Evolutionary conservation across 108 stramenopile genomes (phyloP).

Genomic region (Aurantiochytrium sp.): DNA sequence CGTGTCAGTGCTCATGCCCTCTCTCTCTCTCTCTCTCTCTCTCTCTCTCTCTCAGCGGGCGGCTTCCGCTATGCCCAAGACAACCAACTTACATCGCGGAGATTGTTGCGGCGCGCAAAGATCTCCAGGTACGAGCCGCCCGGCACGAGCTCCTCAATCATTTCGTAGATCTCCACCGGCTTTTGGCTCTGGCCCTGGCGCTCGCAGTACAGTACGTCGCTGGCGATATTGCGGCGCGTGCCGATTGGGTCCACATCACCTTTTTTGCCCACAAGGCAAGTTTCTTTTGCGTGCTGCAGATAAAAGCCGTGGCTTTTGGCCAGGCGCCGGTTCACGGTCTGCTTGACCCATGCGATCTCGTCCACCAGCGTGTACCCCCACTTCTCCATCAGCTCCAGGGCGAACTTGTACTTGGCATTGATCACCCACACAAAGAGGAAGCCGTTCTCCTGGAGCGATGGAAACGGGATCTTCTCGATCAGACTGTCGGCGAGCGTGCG

Average conservation of each 20-base stretch:
- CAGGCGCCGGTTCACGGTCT: neutral
- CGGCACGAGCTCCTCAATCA: constrained; percentile 27
- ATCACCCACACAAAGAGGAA: constrained; percentile 28
- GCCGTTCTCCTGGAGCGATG: neutral
- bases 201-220: neutral
- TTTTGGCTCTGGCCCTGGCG: neutral
- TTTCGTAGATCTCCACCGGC: constrained; percentile 21
- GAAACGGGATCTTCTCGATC: constrained; percentile 24
- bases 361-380: constrained; percentile 19
- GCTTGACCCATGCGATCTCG: constrained; percentile 25
- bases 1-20: no score
- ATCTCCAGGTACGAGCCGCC: neutral
- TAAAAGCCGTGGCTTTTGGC: constrained; percentile 21
- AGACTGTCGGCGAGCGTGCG: no score
- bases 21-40: no score
- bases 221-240: neutral
- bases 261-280: neutral
- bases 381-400: constrained; percentile 25
- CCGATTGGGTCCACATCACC: neutral
- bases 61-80: no score
- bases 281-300: constrained; percentile 17
- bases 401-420: constrained; percentile 24
- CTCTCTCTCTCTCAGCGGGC: no score
- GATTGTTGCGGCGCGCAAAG: constrained; percentile 11
- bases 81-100: neutral